These are phyloP conservation scores for Candida broadrunensis DNA, from an alignment of 805 yeast species.

Conservation along the genomic window DNA sequence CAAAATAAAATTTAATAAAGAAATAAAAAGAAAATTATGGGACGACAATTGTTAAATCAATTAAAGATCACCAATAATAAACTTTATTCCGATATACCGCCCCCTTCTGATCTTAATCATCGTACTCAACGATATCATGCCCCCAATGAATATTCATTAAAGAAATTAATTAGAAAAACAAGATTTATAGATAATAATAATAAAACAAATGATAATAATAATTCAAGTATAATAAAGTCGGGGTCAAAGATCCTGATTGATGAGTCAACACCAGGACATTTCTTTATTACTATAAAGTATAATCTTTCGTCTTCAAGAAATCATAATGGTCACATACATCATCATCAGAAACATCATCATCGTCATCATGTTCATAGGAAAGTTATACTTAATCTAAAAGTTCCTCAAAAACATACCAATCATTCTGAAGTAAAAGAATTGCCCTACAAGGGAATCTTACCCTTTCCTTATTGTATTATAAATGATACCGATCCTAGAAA, in stretches of 20 bases:
- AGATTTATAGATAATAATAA: slow-evolving; percentile 1
- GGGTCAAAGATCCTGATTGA: neutral
- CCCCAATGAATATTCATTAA: slow-evolving; percentile 16
- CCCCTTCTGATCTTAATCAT: slow-evolving; percentile 12
- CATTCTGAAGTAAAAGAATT: slow-evolving; percentile 31
- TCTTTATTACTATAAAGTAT: neutral
- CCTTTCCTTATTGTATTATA: slow-evolving; percentile 58
- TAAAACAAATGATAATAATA: neutral
- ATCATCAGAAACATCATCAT: neutral
- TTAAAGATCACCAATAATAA: slow-evolving; percentile 29
- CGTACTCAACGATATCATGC: slow-evolving; percentile 19
- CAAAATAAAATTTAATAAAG: too few species aligned
- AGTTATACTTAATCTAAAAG: slow-evolving; percentile 3
- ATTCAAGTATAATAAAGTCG: neutral
- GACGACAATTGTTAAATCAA: slow-evolving; percentile 21
- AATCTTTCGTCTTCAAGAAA: neutral
- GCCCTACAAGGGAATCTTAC: slow-evolving; percentile 67
- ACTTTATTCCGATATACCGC: slow-evolving; percentile 19
- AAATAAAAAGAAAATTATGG: too few species aligned
- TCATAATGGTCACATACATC: neutral
- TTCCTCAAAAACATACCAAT: neutral
- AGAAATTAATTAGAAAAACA: slow-evolving; percentile 15
- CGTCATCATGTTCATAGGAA: neutral
- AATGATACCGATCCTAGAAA: slow-evolving; percentile 57
- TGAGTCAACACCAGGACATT: neutral